phyloP scores from a whole-genome alignment of 495 filamentous ascomycete genomes.

The Cudoniella acicularis region DNA sequence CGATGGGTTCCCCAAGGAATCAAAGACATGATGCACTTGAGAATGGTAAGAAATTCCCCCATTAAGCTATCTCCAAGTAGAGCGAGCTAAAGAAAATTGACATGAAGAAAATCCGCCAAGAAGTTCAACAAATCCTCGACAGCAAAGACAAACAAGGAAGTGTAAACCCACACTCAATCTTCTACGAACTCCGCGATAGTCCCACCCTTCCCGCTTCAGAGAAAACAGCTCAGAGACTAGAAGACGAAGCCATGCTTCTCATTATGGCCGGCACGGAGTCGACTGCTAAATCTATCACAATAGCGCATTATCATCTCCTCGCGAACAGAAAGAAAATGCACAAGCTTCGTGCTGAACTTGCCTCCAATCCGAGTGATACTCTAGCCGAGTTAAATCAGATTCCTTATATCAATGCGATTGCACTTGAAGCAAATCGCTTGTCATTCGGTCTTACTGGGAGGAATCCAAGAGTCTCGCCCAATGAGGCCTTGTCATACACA shows the following conservation, averaged over 20 bases:
- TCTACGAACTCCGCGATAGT: not conserved
- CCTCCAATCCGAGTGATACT: slow-evolving; percentile 13
- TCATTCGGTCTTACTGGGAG: slow-evolving; percentile 32
- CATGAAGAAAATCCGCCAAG: not conserved
- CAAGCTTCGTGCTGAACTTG: slow-evolving; percentile 33
- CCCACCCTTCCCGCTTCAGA: slow-evolving; percentile 4
- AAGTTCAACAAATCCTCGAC: slow-evolving; percentile 5
- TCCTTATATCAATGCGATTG: slow-evolving; percentile 34
- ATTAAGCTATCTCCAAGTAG: no score
- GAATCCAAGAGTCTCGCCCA: slow-evolving; percentile 25
- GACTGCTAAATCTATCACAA: slow-evolving; percentile 26
- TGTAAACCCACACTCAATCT: not conserved
- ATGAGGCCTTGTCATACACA: slow-evolving; percentile 13
- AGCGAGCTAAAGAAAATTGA: not conserved
- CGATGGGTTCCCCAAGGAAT: slow-evolving; percentile 11
- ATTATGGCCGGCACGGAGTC: slow-evolving; percentile 24
- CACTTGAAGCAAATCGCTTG: slow-evolving; percentile 34
- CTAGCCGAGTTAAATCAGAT: slow-evolving; percentile 32
- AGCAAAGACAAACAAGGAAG: not conserved
- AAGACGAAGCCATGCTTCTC: slow-evolving; percentile 14
- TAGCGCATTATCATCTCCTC: slow-evolving; percentile 22
- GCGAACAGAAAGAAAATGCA: slow-evolving; percentile 7
- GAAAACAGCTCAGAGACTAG: slow-evolving; percentile 12
- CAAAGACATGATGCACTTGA: slow-evolving; percentile 18
- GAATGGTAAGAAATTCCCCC: not conserved